Percentiles rank a stretch among this genome's conserved stretches.
Conservation (phyloP, 345 rosid species). For the Arabis alpina region DNA sequence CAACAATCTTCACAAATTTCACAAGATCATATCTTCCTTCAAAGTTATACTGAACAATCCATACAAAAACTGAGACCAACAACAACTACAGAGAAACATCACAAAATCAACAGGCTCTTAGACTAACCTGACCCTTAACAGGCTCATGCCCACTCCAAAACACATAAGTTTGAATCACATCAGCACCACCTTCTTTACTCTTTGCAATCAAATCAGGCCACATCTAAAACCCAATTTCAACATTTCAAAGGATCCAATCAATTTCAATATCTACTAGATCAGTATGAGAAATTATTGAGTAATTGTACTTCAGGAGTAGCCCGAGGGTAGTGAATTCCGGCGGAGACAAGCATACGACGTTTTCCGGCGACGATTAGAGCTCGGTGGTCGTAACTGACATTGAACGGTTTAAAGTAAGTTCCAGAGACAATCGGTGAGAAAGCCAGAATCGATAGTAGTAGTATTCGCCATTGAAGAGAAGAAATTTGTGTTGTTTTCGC, state of each 20-base stretch:
- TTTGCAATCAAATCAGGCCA: conserved; percentile 90
- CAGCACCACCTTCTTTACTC: conserved; percentile 91
- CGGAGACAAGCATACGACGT: conserved; percentile 88
- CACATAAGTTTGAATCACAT: conserved; percentile 80
- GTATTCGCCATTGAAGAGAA: conserved; percentile 34
- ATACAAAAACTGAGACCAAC: not conserved
- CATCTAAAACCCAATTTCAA: conserved; percentile 57
- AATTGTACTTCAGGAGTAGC: conserved; percentile 78
- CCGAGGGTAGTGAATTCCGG: conserved; percentile 95
- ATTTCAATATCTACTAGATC: conserved; percentile 14
- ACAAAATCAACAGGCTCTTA: not conserved
- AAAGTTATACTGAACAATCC: conserved; percentile 69
- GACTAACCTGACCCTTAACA: conserved; percentile 68
- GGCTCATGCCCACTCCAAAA: conserved; percentile 96
- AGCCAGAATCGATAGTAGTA: not conserved
- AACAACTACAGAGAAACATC: not conserved
- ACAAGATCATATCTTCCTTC: conserved; percentile 82
- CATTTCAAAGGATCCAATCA: not conserved
- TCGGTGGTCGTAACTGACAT: conserved; percentile 89
- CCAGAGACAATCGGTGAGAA: conserved; percentile 42
- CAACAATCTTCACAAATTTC: conserved; percentile 84
- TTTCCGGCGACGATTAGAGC: conserved; percentile 83
- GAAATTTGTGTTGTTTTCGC: conserved; percentile 16
- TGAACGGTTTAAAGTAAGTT: conserved; percentile 79
- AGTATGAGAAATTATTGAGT: conserved; percentile 14